Conservation (phyloP, 75 land plant species). For the Chamaecyparis obtusa region DNA sequence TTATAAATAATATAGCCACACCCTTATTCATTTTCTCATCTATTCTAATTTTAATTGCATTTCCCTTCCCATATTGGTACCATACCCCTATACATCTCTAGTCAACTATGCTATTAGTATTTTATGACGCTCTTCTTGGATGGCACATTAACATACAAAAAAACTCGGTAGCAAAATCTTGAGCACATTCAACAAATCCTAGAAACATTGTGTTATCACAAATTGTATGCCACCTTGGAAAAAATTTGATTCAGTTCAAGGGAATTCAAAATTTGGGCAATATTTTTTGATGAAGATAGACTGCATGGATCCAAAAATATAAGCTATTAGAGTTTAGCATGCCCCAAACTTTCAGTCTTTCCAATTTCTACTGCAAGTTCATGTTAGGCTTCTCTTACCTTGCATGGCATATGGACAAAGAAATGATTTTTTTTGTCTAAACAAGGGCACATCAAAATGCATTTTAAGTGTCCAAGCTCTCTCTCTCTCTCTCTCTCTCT, state of each 20-base stretch:
- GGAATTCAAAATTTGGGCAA: not conserved
- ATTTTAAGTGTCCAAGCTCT: too few relatives aligned
- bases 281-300: not conserved
- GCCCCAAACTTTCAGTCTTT: not conserved
- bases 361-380: not conserved
- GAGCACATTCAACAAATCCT: not conserved
- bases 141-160: not conserved
- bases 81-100: too few relatives aligned
- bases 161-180: not conserved
- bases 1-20: too few relatives aligned
- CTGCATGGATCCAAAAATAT: not conserved
- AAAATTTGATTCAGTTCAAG: too few relatives aligned
- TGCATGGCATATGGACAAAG: not conserved
- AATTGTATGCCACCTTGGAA: not conserved
- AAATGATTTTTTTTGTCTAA: too few relatives aligned
- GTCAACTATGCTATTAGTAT: too few relatives aligned
- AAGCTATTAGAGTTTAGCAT: not conserved
- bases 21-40: too few relatives aligned
- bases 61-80: too few relatives aligned
- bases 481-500: too few relatives aligned
- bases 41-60: too few relatives aligned
- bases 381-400: not conserved
- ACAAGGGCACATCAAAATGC: not conserved
- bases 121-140: not conserved
- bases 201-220: not conserved